These are phyloP conservation scores for Fusarium fujikuroi DNA, from an alignment of 2,329 filamentous ascomycete species.

Conservation along the genomic window DNA sequence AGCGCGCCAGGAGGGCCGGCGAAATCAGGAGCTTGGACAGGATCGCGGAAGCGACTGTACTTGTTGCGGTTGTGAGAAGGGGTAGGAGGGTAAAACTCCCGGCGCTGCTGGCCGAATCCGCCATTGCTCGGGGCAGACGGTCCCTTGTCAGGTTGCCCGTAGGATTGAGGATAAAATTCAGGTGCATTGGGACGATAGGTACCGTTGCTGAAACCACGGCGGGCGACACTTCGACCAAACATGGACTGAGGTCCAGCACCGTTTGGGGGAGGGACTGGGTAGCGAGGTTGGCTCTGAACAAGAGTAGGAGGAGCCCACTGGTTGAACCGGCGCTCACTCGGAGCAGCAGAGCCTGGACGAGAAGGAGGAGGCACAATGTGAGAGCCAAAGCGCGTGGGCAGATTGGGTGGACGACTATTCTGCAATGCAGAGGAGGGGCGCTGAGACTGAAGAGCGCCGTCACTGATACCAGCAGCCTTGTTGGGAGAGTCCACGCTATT, in stretches of 20 bases:
- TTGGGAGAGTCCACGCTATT: slow-evolving; percentile 18
- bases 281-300: slow-evolving; percentile 31
- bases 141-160: slow-evolving; percentile 35
- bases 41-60: slow-evolving; percentile 47
- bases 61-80: slow-evolving; percentile 45
- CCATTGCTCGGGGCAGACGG: slow-evolving; percentile 29
- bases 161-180: slow-evolving; percentile 48
- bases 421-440: slow-evolving; percentile 46
- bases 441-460: slow-evolving; percentile 21
- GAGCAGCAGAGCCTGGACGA: slow-evolving; percentile 43
- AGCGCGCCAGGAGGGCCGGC: slow-evolving; percentile 24
- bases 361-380: slow-evolving; percentile 45
- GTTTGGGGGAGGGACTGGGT: slow-evolving; percentile 22
- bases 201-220: slow-evolving; percentile 46
- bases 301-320: slow-evolving; percentile 40
- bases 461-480: slow-evolving; percentile 32
- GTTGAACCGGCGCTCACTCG: slow-evolving; percentile 40
- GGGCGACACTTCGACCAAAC: slow-evolving; percentile 41
- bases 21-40: slow-evolving; percentile 34
- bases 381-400: slow-evolving; percentile 48
- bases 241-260: slow-evolving; percentile 10
- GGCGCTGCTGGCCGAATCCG: slow-evolving; percentile 37
- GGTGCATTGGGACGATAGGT: slow-evolving; percentile 49
- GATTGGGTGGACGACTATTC: slow-evolving; percentile 25
- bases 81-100: slow-evolving; percentile 46